Base-by-base conservation (phyloP, 1,139 yeast species). In the Hemisphaericaspora lyxosophila region DNA sequence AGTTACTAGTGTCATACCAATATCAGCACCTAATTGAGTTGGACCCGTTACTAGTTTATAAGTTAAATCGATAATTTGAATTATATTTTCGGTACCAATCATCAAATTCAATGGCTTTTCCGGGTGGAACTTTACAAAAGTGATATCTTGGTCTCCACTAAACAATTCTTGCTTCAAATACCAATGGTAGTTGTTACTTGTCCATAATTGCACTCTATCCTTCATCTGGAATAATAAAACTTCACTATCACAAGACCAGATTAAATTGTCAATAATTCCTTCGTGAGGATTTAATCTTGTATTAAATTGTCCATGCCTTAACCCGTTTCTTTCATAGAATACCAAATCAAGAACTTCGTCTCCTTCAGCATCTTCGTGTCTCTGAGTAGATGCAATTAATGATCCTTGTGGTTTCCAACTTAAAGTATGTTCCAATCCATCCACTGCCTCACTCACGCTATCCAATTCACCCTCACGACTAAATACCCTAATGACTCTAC, bases 381-480 rank as follows among this genome's bases (percentile, higher is more conserved):
- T 72, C 57, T 85, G 95, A 3, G 92, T 78, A 2, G 94, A 75
- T 1, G 97, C 95, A 52, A 94, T 85, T 33, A 86, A 63, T 2
- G 92, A 77, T 3, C 98, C 98, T 50, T 85, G 88, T 0, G 97
- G 96, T 50, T 85, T 81, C 97, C 97, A 92, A 3, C 94, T 67
- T 31, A 89, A 61, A 31, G 69, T 73, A 37, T 78, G 81, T 56
- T 85, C 94, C 54, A 85, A 75, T 2, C 86, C 85, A 59, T 88
- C 89, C 2, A 85, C 89, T 3, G 98, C 95, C 60, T 92, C 98
- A 15, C 92, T 83, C 9, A 89, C 94, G 44, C 95, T 83, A 40
- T 82, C 86, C 30, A 94, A 68, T 41, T 68, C 75, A 19, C 95
- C 96, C 41, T 84, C 85, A 50, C 97, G 76, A 28, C 78, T 72